These are phyloP conservation scores for Rhododendron simsii DNA, from an alignment of 148 eudicot genomes.

Conservation along the genomic window DNA sequence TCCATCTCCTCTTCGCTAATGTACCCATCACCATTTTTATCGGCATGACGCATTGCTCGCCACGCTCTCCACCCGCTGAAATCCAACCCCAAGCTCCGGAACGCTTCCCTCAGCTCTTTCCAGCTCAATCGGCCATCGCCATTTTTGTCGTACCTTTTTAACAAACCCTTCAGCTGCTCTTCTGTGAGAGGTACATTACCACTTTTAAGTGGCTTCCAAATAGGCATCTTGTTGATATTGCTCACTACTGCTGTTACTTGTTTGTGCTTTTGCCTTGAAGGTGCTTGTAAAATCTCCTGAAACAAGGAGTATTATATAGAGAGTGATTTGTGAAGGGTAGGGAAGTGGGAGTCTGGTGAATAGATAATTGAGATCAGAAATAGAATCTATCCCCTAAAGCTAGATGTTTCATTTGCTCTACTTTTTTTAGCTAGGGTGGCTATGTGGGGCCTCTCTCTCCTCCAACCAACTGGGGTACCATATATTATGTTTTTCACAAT, in stretches of 20 bases:
- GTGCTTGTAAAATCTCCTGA: neutral
- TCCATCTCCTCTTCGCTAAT: neutral
- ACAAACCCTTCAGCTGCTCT: neutral
- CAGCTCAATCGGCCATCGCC: neutral
- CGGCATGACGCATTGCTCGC: neutral
- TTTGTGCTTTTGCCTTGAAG: neutral
- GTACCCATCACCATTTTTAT: constrained; percentile 6
- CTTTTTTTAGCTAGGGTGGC: neutral
- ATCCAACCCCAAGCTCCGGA: neutral
- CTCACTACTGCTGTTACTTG: neutral
- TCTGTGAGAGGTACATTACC: neutral
- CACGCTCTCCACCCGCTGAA: neutral
- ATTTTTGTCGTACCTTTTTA: neutral
- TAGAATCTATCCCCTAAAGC: neutral
- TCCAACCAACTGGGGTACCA: no score
- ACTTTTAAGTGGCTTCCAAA: neutral
- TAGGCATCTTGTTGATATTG: neutral
- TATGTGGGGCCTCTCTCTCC: neutral
- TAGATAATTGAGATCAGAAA: neutral
- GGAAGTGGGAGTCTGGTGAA: neutral
- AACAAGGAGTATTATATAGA: neutral
- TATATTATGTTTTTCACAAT: no score
- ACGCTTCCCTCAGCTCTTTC: neutral
- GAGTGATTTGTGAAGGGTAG: neutral
- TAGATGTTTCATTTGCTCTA: neutral